phyloP scores from a whole-genome alignment of 345 rosid species.

The Conringia planisiliqua region DNA sequence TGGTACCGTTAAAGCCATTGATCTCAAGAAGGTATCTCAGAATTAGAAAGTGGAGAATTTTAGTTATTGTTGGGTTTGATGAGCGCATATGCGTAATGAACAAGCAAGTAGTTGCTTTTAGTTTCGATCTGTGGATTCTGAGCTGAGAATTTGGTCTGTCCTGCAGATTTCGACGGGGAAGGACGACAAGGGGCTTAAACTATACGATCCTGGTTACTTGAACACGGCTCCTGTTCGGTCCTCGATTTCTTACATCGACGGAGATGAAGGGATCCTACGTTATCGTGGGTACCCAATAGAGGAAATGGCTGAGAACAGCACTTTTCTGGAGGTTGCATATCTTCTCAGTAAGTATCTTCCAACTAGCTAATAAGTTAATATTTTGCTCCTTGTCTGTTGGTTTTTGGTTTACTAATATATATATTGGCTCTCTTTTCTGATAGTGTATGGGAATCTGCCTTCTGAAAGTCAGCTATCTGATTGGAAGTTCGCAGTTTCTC shows the following conservation, averaged over 20 bases:
- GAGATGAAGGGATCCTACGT: constrained; percentile 66
- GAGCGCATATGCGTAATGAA: neutral
- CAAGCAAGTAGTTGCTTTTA: neutral
- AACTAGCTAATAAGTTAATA: neutral
- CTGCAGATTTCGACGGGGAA: constrained; percentile 65
- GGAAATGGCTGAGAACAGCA: constrained; percentile 34
- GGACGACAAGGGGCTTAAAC: constrained; percentile 73
- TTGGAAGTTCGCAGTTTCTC: constrained; percentile 93
- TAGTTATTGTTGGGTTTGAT: neutral
- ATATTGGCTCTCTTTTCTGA: neutral
- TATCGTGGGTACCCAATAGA: constrained; percentile 30
- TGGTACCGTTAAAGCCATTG: constrained; percentile 77
- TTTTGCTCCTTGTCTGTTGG: neutral
- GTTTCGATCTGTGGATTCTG: neutral
- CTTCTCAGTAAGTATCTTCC: constrained; percentile 20
- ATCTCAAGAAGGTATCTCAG: constrained; percentile 66
- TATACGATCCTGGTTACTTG: constrained; percentile 90
- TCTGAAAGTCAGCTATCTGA: constrained; percentile 76
- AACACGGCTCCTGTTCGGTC: constrained; percentile 94
- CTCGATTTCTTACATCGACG: constrained; percentile 84
- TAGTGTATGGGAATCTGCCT: constrained; percentile 89
- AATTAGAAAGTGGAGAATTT: neutral
- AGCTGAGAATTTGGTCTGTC: neutral
- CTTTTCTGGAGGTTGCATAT: constrained; percentile 29
- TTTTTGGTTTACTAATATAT: neutral